Evolutionary conservation across 495 filamentous ascomycete species (phyloP), one percentile per base, ranked within the genome.

Genomic region (Aspergillus wentii): DNA sequence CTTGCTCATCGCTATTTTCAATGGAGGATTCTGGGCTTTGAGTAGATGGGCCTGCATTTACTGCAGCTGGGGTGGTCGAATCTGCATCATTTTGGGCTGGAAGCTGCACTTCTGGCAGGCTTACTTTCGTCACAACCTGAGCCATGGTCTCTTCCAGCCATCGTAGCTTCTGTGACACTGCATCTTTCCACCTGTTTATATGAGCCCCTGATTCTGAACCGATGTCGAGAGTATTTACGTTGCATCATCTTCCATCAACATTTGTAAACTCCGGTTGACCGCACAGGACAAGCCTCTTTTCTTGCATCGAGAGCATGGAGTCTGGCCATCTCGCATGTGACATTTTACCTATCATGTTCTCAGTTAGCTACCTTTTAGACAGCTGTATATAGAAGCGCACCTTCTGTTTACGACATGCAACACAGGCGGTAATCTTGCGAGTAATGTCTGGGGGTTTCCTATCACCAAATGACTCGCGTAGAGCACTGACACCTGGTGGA

Each of bases 381-480:
- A n/a, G n/a, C n/a, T n/a, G n/a, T n/a, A n/a, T n/a, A n/a, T 34
- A 35, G 33, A 25, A 11, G 22, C 29, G 6, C 20, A 66, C 62
- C 44, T 66, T 66, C 30, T 59, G 58, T 23, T 62, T 64, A 3
- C 61, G 48, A 43, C 58, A 66, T 20, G 62, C 56, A n/a, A 62
- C 62, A 40, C 61, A 66, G 5, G 61, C 61, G 6, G 61, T 66
- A 19, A 62, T 64, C 40, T 61, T 64, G 9, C 61, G 48, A 21
- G 51, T 62, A 13, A 65, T 63, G 35, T 65, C 55, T 1, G 59
- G 61, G 7, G 49, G 50, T 27, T 63, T 65, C 5, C 50, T 35
- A 39, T 63, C 60, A 0, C 59, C 60, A 16, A 63, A 63, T 9
- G 58, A 52, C 29, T 63, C 57, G 7, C 59, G 43, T 33, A 61